phyloP scores from a whole-genome alignment of 1,284 basidiomycete genomes.

The Tetrapyrgos nigripes region DNA sequence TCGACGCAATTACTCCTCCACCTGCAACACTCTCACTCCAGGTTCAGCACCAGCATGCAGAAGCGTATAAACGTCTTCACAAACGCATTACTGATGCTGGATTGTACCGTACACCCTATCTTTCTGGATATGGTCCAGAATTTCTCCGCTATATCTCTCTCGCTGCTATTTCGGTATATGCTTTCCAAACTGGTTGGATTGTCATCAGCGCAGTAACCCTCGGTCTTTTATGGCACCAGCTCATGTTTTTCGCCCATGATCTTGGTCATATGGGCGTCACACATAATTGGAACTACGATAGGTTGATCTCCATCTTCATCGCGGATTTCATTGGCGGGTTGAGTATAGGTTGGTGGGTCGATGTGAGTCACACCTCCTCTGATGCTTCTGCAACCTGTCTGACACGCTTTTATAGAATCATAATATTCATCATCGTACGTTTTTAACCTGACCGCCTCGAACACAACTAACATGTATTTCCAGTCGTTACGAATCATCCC shows the following conservation, averaged over 20 bases:
- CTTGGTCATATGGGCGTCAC: conserved; percentile 95
- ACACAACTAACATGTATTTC: conserved; percentile 18
- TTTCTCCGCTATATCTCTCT: conserved; percentile 79
- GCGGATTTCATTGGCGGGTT: conserved; percentile 92
- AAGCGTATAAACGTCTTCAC: conserved; percentile 85
- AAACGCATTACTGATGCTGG: conserved; percentile 79
- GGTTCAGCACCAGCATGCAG: conserved; percentile 74
- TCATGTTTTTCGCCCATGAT: conserved; percentile 94
- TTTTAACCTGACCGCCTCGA: conserved; percentile 11
- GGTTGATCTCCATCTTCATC: conserved; percentile 82
- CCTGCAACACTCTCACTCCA: conserved; percentile 62
- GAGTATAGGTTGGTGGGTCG: conserved; percentile 97
- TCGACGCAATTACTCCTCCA: conserved; percentile 56
- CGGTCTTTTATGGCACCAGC: conserved; percentile 94
- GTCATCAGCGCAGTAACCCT: conserved; percentile 80
- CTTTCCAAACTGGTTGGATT: conserved; percentile 72
- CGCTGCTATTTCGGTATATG: conserved; percentile 61
- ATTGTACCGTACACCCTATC: conserved; percentile 84
- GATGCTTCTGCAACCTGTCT: conserved; percentile 9
- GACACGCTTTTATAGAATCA: conserved; percentile 81
- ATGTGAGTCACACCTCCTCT: conserved; percentile 62
- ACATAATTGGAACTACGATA: conserved; percentile 85
- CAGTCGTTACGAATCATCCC: conserved; percentile 96
- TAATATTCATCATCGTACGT: conserved; percentile 92
- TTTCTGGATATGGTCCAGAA: conserved; percentile 92